Evolutionary conservation across 805 yeast species (phyloP), one percentile per base, ranked within the genome.

Genomic region (Candida pini): DNA sequence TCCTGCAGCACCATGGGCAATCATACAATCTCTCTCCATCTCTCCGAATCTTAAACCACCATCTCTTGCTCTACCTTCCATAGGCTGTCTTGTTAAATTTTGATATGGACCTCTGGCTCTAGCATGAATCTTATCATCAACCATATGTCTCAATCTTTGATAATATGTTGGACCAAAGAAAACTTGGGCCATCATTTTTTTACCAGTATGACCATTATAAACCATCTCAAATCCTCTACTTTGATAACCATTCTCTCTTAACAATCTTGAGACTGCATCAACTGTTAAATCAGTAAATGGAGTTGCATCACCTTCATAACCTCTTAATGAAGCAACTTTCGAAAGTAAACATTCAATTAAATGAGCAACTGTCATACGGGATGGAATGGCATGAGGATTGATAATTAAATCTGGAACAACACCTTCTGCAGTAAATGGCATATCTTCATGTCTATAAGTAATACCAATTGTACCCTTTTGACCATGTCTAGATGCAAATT

Each of bases 1-100:
- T 6, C 97, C 94, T 4, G 98, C 97, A 10, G 97, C 97, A 62
- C 99, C 99, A 60, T 92, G 97, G 2, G 99, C 98, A 71, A 92
- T 92, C 97, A 92, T 90, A 82, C 99, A 92, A 73, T 92, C 99
- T 71, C 99, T 86, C 68, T 92, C 99, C 99, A 92, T 92, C 65
- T 90, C 98, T 56, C 98, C 98, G 76, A 90, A 89, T 66, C 98
- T 86, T 61, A 90, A 71, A 51, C 98, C 98, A 77, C 98, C 98
- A 64, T 92, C 97, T 68, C 98, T 79, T 13, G 97, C 88, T 64
- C 98, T 81, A 78, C 98, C 98, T 66, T 90, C 97, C 44, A 89
- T 96, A 4, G 98, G 98, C 64, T 90, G 98, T 68, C 97, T 83
- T 4, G 98, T 90, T 62, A 90, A 71, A 39, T 90, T 94, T 71